Evolutionary conservation across 2,329 filamentous ascomycete species (phyloP).

Genomic region (Plenodomus tracheiphilus): DNA sequence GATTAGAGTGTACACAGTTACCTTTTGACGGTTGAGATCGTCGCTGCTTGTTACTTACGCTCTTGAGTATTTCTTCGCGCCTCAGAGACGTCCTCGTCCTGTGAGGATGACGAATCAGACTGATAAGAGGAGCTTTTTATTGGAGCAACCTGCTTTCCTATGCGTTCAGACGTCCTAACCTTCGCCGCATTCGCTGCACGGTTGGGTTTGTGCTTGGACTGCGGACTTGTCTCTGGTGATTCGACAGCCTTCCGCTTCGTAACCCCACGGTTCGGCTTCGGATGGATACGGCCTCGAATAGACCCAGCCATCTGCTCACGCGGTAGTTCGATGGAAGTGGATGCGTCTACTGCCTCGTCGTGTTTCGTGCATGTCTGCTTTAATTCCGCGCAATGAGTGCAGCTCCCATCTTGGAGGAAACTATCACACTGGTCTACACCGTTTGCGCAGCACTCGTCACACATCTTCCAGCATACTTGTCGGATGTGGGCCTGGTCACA

Average conservation of each 20-base stretch:
- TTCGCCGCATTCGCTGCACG: too few species aligned
- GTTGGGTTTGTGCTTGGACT: slow-evolving; percentile 3
- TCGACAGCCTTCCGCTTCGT: slow-evolving; percentile 9
- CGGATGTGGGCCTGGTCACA: slow-evolving; percentile 7
- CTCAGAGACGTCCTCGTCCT: too few species aligned
- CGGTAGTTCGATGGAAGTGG: too few species aligned
- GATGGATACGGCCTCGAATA: neutral
- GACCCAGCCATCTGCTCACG: neutral
- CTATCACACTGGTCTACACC: slow-evolving; percentile 9
- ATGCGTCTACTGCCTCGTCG: neutral
- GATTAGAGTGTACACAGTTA: too few species aligned
- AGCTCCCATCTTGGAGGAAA: neutral
- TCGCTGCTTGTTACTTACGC: too few species aligned
- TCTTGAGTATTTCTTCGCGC: too few species aligned
- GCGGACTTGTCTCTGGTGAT: slow-evolving; percentile 7
- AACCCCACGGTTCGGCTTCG: neutral
- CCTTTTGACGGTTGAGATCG: too few species aligned
- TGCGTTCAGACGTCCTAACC: slow-evolving; percentile 1
- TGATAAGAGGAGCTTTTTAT: neutral
- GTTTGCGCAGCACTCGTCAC: slow-evolving; percentile 17
- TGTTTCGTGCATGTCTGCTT: slow-evolving; percentile 11
- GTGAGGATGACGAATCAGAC: too few species aligned
- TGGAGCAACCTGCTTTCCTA: neutral
- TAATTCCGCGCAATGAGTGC: slow-evolving; percentile 9
- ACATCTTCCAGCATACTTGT: slow-evolving; percentile 11